These are phyloP conservation scores for Colletotrichum incanum DNA, from an alignment of 2,329 filamentous ascomycete species.

Conservation along the genomic window DNA sequence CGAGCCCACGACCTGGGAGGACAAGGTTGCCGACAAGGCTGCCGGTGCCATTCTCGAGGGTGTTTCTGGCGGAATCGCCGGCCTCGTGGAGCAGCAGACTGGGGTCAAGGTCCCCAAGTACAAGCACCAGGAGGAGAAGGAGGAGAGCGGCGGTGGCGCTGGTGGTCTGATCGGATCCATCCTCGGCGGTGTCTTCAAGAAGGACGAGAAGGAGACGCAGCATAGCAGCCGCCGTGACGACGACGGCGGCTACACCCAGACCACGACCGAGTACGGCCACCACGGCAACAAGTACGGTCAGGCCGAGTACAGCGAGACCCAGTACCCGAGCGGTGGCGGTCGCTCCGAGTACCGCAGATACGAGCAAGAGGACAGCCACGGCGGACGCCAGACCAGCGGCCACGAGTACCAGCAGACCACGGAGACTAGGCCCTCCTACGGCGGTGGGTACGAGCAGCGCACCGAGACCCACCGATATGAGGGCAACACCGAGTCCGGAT, in stretches of 20 bases:
- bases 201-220: slow-evolving; percentile 69
- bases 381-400: slow-evolving; percentile 57
- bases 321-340: slow-evolving; percentile 70
- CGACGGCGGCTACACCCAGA: slow-evolving; percentile 75
- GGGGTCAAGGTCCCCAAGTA: slow-evolving; percentile 58
- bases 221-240: slow-evolving; percentile 68
- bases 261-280: slow-evolving; percentile 74
- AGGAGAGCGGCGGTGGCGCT: slow-evolving; percentile 69
- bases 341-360: slow-evolving; percentile 74
- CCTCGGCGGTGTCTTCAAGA: slow-evolving; percentile 73
- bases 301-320: slow-evolving; percentile 72
- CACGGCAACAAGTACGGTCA: slow-evolving; percentile 72
- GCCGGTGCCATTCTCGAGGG: slow-evolving; percentile 72
- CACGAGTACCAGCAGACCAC: slow-evolving; percentile 73
- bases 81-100: slow-evolving; percentile 62
- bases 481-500: slow-evolving; percentile 50
- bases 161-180: slow-evolving; percentile 81
- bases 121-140: slow-evolving; percentile 54
- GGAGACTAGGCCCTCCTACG: slow-evolving; percentile 66
- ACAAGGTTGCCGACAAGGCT: slow-evolving; percentile 70
- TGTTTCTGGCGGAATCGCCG: slow-evolving; percentile 68
- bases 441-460: slow-evolving; percentile 72
- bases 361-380: slow-evolving; percentile 67
- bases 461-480: slow-evolving; percentile 68
- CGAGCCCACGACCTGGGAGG: slow-evolving; percentile 65